Evolutionary conservation across 192 early-diverging fungal species (phyloP), one percentile per base, ranked within the genome.

Genomic region (Haplosporangium gracile): DNA sequence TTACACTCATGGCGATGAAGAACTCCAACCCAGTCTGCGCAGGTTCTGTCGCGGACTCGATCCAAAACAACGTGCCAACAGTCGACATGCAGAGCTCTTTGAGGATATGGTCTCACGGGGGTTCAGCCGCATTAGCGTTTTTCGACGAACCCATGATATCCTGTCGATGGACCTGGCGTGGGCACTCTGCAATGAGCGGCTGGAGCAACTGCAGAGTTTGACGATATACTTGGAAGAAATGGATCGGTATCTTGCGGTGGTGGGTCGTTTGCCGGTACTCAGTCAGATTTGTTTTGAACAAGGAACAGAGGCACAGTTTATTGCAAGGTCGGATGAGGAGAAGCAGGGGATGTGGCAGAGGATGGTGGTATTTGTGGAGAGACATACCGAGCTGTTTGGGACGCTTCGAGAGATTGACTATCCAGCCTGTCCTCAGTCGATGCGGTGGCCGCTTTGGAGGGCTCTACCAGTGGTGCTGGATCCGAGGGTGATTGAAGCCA

Each of bases 111-210:
- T 6, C 11, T 26, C n/a, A 6, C n/a, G 8, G 6, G n/a, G 55
- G 55, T 65, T 34, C 26, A 4, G 11, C 26, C 29, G 10, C 60
- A 39, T 26, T 22, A 8, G 18, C 2, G 38, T n/a, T 29, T 39
- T 7, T n/a, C 43, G 45, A 10, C 39, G 24, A 34, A 11, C 3
- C 5, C 7, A 16, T 2, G 49, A 74, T 34, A 22, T 38, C 47
- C 20, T 76, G 18, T 26, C 36, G 22, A 39, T 22, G 55, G 75
- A 76, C 18, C 38, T 76, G 11, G 32, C 39, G 11, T 65, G 75
- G 57, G 57, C 57, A 2, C 75, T 76, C 22, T 65, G 34, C 47
- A 63, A n/a, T 22, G 75, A 68, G 15, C 75, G 75, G 0, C 55
- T 39, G 6, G 57, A 76, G 75, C 60, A 65, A 32, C 9, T 65